Base-by-base conservation (phyloP, 257 asterid species). In the Prunella vulgaris region DNA sequence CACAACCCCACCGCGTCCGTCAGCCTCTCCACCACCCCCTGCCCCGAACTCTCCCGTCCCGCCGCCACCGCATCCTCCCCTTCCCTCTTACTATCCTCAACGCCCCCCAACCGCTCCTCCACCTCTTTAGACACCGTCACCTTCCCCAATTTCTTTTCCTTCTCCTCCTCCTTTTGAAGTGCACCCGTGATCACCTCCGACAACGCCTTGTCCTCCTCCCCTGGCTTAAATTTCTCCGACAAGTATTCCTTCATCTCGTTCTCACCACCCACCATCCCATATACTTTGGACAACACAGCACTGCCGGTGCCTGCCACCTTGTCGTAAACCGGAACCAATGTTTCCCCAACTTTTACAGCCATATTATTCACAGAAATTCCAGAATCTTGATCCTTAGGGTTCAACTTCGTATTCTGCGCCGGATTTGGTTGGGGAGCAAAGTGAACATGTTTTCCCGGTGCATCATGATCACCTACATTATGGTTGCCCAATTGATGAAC, bases 201-300 rank as follows among this genome's bases (percentile, higher is more conserved):
- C 0, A 91, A 63, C 1, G 85, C 96, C 78, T 69, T 88, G 51
- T 91, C 97, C 14, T 91, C 96, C 1, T 85, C 97, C 0, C 95
- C 83, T 0, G 96, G 96, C 74, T 65, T 81, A 0, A 90, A 51
- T 42, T 85, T 88, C 80, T 85, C 89, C 0, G 76, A 81, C 73
- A 82, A 70, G 68, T 79, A 85, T 53, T 72, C 92, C 70, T 33
- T 83, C 67, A 84, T 70, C 1, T 90, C 40, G 67, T 49, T 60
- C n/a, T 58, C 70, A 5, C 69, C 71, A 0, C 71, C n/a, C 27
- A 17, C 58, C 58, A 46, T 46, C 20, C 80, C 88, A 10, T 66
- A 73, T 14, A 79, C 85, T 63, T 79, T 80, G 10, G 89, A 83
- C 54, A 69, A 60, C 1, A 74, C 76, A 2, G 74, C 71, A 18